Percentiles rank a stretch among this genome's conserved stretches.
phyloP scores from a whole-genome alignment of 192 early-diverging fungal species.

The Coemansia sp. region DNA sequence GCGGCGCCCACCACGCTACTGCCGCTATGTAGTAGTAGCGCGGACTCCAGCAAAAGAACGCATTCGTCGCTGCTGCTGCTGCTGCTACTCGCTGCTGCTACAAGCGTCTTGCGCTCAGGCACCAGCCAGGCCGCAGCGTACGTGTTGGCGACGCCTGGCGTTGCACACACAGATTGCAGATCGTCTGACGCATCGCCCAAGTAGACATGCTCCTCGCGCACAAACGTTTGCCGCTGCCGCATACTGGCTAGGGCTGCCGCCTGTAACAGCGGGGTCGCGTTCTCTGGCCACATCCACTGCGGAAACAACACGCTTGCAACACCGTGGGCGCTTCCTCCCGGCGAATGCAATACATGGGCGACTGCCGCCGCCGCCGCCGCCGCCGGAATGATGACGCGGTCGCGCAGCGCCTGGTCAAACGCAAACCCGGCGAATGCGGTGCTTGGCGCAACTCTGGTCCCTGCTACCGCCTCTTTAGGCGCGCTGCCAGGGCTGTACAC shows the following conservation, averaged over 20 bases:
- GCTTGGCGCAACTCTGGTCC: neutral
- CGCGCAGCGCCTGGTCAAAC: conserved; percentile 24
- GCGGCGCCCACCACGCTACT: no score
- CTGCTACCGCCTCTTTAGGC: neutral
- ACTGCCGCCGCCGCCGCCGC: neutral
- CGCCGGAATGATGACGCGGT: neutral
- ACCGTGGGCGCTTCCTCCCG: neutral
- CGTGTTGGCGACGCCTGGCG: conserved; percentile 39
- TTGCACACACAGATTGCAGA: conserved; percentile 11
- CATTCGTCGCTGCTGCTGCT: neutral
- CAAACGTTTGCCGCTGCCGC: conserved; percentile 10
- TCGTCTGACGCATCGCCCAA: neutral
- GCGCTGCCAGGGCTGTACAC: neutral
- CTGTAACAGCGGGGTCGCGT: conserved; percentile 20
- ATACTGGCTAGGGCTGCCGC: conserved; percentile 31
- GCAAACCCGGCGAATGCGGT: conserved; percentile 38
- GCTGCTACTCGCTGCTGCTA: neutral
- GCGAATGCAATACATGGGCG: neutral
- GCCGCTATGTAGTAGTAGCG: conserved; percentile 2
- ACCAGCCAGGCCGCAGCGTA: conserved; percentile 33
- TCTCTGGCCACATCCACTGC: conserved; percentile 39
- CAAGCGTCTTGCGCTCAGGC: conserved; percentile 9
- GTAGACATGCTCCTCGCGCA: conserved; percentile 15
- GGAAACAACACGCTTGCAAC: conserved; percentile 6
- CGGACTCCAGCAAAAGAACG: conserved; percentile 8